Evolutionary conservation across 495 filamentous ascomycete species (phyloP).

Genomic region (Penicillium paxilli): DNA sequence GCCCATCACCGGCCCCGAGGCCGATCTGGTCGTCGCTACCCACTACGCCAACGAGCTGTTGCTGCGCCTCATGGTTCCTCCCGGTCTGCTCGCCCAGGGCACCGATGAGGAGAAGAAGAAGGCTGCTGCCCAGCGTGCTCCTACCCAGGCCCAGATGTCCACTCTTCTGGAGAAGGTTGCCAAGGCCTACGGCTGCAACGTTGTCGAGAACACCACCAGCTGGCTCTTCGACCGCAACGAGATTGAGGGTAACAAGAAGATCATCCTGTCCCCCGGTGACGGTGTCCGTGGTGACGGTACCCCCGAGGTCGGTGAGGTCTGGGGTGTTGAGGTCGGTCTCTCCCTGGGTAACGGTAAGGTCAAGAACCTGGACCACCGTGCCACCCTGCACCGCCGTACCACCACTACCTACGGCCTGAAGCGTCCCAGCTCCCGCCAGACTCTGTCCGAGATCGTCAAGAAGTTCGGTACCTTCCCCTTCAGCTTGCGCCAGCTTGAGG

Average conservation of each 20-base stretch:
- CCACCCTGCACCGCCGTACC: slow-evolving; percentile 91
- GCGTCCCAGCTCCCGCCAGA: slow-evolving; percentile 86
- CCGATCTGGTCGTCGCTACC: slow-evolving; percentile 86
- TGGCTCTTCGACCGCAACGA: slow-evolving; percentile 96
- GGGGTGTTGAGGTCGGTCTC: slow-evolving; percentile 95
- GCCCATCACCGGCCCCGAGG: slow-evolving; percentile 66
- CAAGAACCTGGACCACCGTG: slow-evolving; percentile 81
- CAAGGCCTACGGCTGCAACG: slow-evolving; percentile 84
- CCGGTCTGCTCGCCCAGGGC: slow-evolving; percentile 77
- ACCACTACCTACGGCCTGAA: slow-evolving; percentile 87
- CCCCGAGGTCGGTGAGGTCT: slow-evolving; percentile 91
- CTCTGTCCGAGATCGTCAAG: slow-evolving; percentile 87
- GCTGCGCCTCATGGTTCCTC: slow-evolving; percentile 84
- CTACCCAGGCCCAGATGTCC: slow-evolving; percentile 81
- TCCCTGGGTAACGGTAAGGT: slow-evolving; percentile 90
- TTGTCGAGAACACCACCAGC: slow-evolving; percentile 96
- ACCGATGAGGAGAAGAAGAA: slow-evolving; percentile 93
- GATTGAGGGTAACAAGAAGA: slow-evolving; percentile 98
- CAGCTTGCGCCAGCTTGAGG: slow-evolving; percentile 93
- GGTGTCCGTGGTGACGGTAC: slow-evolving; percentile 85
- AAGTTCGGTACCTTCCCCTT: slow-evolving; percentile 98
- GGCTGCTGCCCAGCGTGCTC: slow-evolving; percentile 76
- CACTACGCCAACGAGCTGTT: slow-evolving; percentile 96
- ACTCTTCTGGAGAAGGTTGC: slow-evolving; percentile 87
- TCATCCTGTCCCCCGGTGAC: slow-evolving; percentile 85